Conservation (phyloP, 2,329 filamentous ascomycete species). For the Phyllosticta citrichinensis region DNA sequence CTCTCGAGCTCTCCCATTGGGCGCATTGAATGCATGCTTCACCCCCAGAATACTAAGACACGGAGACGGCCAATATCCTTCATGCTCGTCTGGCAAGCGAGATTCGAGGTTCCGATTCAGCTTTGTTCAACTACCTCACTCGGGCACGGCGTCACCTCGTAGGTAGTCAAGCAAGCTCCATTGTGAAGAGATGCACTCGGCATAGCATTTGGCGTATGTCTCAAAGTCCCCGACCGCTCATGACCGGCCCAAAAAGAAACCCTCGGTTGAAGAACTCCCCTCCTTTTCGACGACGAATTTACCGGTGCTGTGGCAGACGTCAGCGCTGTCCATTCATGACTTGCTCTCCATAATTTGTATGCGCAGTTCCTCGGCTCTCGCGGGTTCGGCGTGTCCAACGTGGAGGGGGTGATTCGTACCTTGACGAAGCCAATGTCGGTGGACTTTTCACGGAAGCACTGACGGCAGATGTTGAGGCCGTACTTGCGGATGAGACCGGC, state of each 20-base stretch:
- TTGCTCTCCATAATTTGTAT: neutral
- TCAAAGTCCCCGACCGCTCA: slow-evolving; percentile 8
- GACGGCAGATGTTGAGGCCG: slow-evolving; percentile 75
- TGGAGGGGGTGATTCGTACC: slow-evolving; percentile 33
- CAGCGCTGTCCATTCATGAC: neutral
- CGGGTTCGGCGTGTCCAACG: neutral
- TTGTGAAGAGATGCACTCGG: slow-evolving; percentile 5
- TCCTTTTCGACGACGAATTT: slow-evolving; percentile 5
- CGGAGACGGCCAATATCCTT: no score
- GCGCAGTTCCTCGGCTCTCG: no score
- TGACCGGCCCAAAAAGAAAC: slow-evolving; percentile 9
- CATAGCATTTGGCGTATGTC: slow-evolving; percentile 6
- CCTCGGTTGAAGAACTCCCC: slow-evolving; percentile 2
- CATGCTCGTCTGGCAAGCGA: neutral
- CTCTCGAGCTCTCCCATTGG: no score
- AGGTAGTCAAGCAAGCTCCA: slow-evolving; percentile 6
- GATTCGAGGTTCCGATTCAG: neutral
- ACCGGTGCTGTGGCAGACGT: slow-evolving; percentile 8
- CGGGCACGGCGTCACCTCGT: neutral
- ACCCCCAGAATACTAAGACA: no score
- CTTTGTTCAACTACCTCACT: neutral
- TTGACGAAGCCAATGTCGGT: slow-evolving; percentile 60
- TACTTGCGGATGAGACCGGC: slow-evolving; percentile 99
- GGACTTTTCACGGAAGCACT: slow-evolving; percentile 62
- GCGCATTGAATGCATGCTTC: no score